These are phyloP conservation scores for Penicillium sp. DNA, from an alignment of 2,329 filamentous ascomycete genomes.

Conservation along the genomic window DNA sequence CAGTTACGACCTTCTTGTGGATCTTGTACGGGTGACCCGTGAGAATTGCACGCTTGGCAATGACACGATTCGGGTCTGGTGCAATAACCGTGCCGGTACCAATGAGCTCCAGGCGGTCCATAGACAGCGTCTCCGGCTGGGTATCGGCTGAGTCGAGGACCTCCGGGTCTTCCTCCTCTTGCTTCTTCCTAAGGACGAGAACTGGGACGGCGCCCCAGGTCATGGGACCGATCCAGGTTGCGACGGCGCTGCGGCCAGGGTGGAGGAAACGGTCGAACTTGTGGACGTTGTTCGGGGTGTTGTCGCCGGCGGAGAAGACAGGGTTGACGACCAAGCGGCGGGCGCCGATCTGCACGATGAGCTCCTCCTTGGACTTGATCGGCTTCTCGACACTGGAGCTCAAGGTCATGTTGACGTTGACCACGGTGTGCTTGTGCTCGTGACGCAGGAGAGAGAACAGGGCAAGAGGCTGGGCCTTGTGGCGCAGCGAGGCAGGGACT, in stretches of 20 bases:
- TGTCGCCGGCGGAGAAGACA: slow-evolving; percentile 84
- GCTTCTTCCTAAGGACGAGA: slow-evolving; percentile 73
- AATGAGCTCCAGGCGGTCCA: slow-evolving; percentile 67
- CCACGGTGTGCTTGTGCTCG: slow-evolving; percentile 87
- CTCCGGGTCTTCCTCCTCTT: slow-evolving; percentile 36
- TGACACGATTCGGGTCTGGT: slow-evolving; percentile 71
- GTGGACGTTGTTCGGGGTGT: slow-evolving; percentile 93
- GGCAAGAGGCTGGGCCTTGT: slow-evolving; percentile 61
- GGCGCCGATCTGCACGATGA: slow-evolving; percentile 88
- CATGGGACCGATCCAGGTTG: slow-evolving; percentile 84
- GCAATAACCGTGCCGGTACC: slow-evolving; percentile 85
- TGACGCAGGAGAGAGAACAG: slow-evolving; percentile 88
- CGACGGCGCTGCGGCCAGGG: slow-evolving; percentile 85
- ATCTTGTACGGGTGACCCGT: slow-evolving; percentile 98
- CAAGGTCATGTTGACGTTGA: slow-evolving; percentile 88
- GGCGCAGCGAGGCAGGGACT: slow-evolving; percentile 58
- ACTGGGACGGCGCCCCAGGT: slow-evolving; percentile 92
- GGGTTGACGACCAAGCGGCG: slow-evolving; percentile 86
- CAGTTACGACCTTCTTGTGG: slow-evolving; percentile 94
- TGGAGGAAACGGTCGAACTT: slow-evolving; percentile 93
- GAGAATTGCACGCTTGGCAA: slow-evolving; percentile 91
- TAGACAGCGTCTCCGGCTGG: slow-evolving; percentile 40
- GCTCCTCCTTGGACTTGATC: slow-evolving; percentile 86
- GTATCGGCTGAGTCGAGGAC: slow-evolving; percentile 50
- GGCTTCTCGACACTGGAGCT: slow-evolving; percentile 74